Evolutionary conservation across 257 asterid species (phyloP).

Genomic region (Solanum chaucha): DNA sequence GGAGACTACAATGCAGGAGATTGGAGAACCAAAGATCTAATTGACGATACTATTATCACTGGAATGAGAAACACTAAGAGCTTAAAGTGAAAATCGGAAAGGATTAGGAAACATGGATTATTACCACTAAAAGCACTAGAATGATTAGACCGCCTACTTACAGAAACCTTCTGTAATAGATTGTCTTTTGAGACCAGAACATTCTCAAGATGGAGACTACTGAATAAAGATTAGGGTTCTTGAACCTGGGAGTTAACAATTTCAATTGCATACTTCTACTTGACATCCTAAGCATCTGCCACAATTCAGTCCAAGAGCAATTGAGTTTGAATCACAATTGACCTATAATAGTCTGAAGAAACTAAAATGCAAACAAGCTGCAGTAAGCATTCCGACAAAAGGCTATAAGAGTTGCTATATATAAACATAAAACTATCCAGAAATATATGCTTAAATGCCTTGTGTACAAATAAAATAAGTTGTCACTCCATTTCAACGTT

Average conservation of each 20-base stretch:
- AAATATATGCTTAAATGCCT: background rate
- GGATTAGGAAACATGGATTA: background rate
- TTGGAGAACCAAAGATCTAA: background rate
- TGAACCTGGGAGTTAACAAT: background rate
- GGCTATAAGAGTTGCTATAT: background rate
- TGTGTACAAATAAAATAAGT: background rate
- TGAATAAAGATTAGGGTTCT: background rate
- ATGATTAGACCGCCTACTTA: background rate
- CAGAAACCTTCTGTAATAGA: background rate
- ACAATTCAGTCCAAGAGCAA: background rate
- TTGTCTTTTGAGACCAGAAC: background rate
- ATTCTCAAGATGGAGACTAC: background rate
- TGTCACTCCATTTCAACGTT: background rate
- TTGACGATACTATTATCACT: background rate
- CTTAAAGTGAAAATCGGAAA: background rate
- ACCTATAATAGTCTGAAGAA: background rate
- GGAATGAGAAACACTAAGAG: background rate
- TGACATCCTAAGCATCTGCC: background rate
- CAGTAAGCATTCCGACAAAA: background rate
- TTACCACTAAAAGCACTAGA: background rate
- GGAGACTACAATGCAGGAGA: background rate
- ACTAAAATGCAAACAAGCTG: background rate
- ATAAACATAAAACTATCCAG: background rate
- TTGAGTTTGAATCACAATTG: background rate
- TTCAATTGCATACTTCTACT: background rate